phyloP scores from a whole-genome alignment of 2,329 filamentous ascomycete species.

The Scopulariopsis brevicaulis region DNA sequence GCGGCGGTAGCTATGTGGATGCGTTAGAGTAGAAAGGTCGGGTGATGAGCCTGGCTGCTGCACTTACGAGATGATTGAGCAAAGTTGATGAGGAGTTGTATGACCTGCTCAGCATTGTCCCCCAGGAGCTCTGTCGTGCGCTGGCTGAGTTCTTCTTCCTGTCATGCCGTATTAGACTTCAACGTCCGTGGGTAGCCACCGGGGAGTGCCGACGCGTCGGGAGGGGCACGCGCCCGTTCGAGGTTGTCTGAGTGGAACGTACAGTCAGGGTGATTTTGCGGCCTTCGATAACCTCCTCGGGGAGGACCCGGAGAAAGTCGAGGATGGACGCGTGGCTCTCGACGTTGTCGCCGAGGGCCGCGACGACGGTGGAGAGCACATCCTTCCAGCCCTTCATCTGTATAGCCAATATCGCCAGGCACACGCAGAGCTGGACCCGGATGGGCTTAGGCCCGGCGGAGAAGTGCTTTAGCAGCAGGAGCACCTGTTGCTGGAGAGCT shows the following conservation, averaged over 20 bases:
- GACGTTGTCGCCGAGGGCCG: constrained; percentile 63
- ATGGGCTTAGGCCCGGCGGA: constrained; percentile 74
- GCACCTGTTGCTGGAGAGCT: constrained; percentile 71
- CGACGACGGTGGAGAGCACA: constrained; percentile 72
- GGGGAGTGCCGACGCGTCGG: constrained; percentile 1
- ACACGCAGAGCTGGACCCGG: constrained; percentile 87
- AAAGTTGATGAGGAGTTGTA: constrained; percentile 81
- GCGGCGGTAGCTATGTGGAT: constrained; percentile 54
- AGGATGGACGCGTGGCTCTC: constrained; percentile 78
- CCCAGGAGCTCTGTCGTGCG: constrained; percentile 84
- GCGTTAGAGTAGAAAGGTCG: not conserved
- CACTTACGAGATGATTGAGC: constrained; percentile 77
- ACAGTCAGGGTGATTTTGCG: constrained; percentile 98
- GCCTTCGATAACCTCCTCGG: constrained; percentile 97
- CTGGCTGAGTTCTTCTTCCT: constrained; percentile 89
- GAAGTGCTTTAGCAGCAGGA: constrained; percentile 71
- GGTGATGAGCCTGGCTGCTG: not conserved
- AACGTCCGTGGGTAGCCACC: not conserved
- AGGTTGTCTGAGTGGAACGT: constrained; percentile 53
- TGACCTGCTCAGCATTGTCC: constrained; percentile 80
- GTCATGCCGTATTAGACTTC: constrained; percentile 20
- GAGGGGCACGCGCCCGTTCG: not conserved
- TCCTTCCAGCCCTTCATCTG: constrained; percentile 96
- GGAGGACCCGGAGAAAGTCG: constrained; percentile 92
- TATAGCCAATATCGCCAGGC: constrained; percentile 86